Evolutionary conservation across 225 moss, liverwort and hornwort genomes (phyloP), one percentile per base, ranked within the genome.

Genomic region (Neckera pumila): DNA sequence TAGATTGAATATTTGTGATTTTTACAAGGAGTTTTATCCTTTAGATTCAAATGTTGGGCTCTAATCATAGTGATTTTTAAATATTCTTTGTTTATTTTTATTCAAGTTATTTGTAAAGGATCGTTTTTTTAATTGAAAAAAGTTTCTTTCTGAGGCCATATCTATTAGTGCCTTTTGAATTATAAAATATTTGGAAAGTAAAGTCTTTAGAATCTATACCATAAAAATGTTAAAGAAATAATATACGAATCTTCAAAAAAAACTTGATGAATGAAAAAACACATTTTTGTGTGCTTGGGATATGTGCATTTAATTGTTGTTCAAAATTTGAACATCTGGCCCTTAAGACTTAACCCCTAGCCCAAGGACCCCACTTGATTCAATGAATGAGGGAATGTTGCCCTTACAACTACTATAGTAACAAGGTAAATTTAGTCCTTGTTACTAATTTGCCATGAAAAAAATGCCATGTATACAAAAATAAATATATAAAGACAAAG

Each of bases 381-480:
- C 6, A 7, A 69, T 38, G 7, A 38, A 13, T 12, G 2, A 38
- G 1, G 1, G 4, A 69, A 4, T 38, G 0, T 7, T 69, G 22
- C 22, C 12, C 2, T 38, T 69, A 69, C 12, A 69, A 69, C 38
- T 4, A 69, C 13, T 69, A n/a, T n/a, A n/a, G n/a, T n/a, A 38
- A 13, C 12, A 69, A 38, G 4, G 38, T 38, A 38, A 38, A 7
- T 11, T 21, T n/a, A n/a, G 3, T 38, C 22, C 21, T 69, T 69
- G 2, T 38, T 22, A 38, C 23, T 38, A 38, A 38, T 22, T 38
- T 38, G 7, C 7, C 12, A 67, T 38, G 22, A 67, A 1, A n/a
- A 12, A 69, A 23, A 69, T 40, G 23, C 14, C 25, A 4, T 14
- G 3, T 70, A 25, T 14, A 70, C 4, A 0, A 40, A 70, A 70